Conservation (phyloP, 345 rosid species). For the Barbarea vulgaris region DNA sequence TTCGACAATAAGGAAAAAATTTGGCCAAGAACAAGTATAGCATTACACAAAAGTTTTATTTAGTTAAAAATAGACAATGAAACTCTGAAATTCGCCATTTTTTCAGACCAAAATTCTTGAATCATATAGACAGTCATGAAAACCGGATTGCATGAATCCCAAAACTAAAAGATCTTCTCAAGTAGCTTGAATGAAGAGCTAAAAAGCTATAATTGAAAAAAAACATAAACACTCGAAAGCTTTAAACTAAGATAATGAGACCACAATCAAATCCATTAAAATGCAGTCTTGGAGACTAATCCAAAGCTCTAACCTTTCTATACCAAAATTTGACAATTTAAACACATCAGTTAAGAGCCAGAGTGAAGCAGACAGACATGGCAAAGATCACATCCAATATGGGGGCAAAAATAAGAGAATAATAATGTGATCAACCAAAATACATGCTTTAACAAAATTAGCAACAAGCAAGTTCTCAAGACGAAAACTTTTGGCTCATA, state of each 20-base stretch:
- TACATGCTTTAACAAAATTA: neutral
- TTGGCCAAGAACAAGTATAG: slow-evolving; percentile 11
- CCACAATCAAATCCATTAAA: neutral
- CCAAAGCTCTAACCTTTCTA: neutral
- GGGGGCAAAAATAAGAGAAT: neutral
- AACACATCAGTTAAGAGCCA: slow-evolving; percentile 11
- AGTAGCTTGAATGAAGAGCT: neutral
- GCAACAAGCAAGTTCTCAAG: neutral
- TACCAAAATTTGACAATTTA: neutral
- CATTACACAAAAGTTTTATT: neutral
- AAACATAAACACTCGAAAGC: neutral
- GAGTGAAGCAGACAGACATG: neutral
- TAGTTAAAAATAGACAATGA: neutral
- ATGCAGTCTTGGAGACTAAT: slow-evolving; percentile 3
- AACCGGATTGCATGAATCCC: neutral
- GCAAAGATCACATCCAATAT: neutral
- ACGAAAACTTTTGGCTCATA: neutral
- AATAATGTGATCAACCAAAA: neutral
- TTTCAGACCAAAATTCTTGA: neutral
- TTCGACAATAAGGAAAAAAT: neutral
- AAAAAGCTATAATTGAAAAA: neutral
- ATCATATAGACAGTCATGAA: neutral
- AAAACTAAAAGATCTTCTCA: neutral
- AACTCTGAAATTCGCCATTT: neutral
- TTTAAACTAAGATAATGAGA: neutral